Evolutionary conservation across 2,329 filamentous ascomycete genomes (phyloP), one percentile per base, ranked within the genome.

Genomic region (Plectosphaerella sp.): DNA sequence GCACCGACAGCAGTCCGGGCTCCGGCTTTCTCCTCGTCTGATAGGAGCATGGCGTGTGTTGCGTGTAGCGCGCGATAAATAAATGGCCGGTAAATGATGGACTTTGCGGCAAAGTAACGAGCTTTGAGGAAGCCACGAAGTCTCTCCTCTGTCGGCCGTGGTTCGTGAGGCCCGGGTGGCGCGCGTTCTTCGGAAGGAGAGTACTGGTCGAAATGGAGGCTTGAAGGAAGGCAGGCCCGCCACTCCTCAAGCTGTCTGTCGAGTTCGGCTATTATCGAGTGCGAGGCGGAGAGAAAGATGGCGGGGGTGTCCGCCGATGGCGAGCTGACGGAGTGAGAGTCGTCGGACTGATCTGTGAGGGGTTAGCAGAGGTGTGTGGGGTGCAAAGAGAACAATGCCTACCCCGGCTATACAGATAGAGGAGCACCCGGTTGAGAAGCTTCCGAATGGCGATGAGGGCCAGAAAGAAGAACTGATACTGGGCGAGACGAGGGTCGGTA

Each of bases 201-300:
- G 28, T 49, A 53, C 4, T 37, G 3, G 11, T 39, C 6, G 28
- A 53, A 53, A 12, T 47, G 25, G 3, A 53, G 46, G 24, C 18
- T 18, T 5, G 24, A 22, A 11, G 51, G 51, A 4, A 53, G 42
- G 16, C 51, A 49, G 5, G 25, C 47, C 11, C 51, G 12, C 51
- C 51, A 53, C 25, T 53, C 51, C 28, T 53, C 51, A 20, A 53
- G 47, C n/a, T 53, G 51, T 14, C 51, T 24, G 45, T 53, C 51
- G 7, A 53, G 47, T 25, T 53, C 51, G 5, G 28, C 16, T 10
- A 53, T 49, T 12, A 53, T 25, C 18, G 51, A 49, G 12, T 45
- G 47, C 3, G 51, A 45, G 5, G 45, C 24, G 8, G 22, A 47
- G 6, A 42, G 45, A n/a, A 51, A 51, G 4, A 41, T 12, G 3